phyloP scores from a whole-genome alignment of 2,329 filamentous ascomycete genomes.

The Diplodia intermedia region DNA sequence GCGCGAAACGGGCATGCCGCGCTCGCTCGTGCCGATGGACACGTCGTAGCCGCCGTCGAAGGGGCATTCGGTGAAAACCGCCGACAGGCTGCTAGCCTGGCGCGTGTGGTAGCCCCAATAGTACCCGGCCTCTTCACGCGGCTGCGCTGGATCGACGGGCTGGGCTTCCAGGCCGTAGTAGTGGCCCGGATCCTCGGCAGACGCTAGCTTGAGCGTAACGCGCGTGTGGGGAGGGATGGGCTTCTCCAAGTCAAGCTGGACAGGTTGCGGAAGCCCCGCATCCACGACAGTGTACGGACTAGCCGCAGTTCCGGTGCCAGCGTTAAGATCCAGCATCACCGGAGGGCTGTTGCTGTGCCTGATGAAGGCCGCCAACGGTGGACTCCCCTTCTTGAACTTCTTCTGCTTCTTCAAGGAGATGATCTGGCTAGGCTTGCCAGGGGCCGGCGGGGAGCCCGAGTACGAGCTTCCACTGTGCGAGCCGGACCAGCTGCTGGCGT shows the following conservation, averaged over 20 bases:
- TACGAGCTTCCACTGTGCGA: slow-evolving; percentile 24
- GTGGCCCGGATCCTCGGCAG: slow-evolving; percentile 47
- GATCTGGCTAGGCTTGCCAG: slow-evolving; percentile 52
- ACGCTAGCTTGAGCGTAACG: slow-evolving; percentile 72
- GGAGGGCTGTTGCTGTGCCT: slow-evolving; percentile 4
- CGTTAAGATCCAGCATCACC: slow-evolving; percentile 33
- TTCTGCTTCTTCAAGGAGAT: slow-evolving; percentile 29
- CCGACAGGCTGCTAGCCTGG: slow-evolving; percentile 69
- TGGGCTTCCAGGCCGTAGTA: slow-evolving; percentile 54
- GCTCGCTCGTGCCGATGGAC: slow-evolving; percentile 83
- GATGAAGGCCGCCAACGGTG: neutral
- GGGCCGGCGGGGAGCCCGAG: slow-evolving; percentile 16
- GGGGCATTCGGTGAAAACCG: slow-evolving; percentile 77
- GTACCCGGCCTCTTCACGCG: slow-evolving; percentile 77
- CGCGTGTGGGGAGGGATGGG: slow-evolving; percentile 73
- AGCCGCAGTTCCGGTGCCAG: neutral
- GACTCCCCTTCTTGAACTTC: slow-evolving; percentile 8
- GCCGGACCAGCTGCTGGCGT: slow-evolving; percentile 10
- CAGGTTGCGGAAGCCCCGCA: slow-evolving; percentile 57
- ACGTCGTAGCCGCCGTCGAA: slow-evolving; percentile 82
- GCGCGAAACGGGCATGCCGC: slow-evolving; percentile 61
- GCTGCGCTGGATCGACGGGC: slow-evolving; percentile 70
- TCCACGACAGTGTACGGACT: slow-evolving; percentile 54
- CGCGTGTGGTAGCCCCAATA: slow-evolving; percentile 86
- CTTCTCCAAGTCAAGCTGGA: slow-evolving; percentile 58